Evolutionary conservation across 768 basidiomycete species (phyloP).

Genomic region (Suillus decipiens): DNA sequence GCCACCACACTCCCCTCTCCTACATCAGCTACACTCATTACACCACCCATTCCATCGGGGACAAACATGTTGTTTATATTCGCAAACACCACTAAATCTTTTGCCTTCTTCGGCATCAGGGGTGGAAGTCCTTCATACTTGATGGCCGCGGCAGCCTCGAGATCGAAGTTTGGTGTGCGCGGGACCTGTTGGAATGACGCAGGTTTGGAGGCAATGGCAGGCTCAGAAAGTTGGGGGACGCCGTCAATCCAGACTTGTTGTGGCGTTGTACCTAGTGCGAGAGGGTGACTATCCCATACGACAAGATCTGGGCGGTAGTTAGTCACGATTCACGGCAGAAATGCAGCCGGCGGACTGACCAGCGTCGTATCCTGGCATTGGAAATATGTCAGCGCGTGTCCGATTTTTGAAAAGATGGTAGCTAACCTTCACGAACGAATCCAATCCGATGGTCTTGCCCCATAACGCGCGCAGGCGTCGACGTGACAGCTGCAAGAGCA

Average conservation of each 20-base stretch:
- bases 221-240: slow-evolving; percentile 60
- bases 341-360: slow-evolving; percentile 36
- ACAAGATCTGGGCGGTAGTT: slow-evolving; percentile 54
- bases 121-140: slow-evolving; percentile 74
- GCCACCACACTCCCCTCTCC: slow-evolving; percentile 45
- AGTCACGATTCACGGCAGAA: slow-evolving; percentile 11
- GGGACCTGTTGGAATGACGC: slow-evolving; percentile 51
- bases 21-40: slow-evolving; percentile 24
- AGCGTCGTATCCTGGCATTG: slow-evolving; percentile 62
- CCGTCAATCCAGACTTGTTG: slow-evolving; percentile 86
- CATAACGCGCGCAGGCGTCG: slow-evolving; percentile 67
- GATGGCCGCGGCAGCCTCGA: slow-evolving; percentile 58
- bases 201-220: slow-evolving; percentile 57
- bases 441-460: slow-evolving; percentile 81
- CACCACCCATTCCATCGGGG: slow-evolving; percentile 33
- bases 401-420: neutral
- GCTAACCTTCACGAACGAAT: slow-evolving; percentile 50
- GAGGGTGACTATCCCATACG: slow-evolving; percentile 77
- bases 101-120: slow-evolving; percentile 44
- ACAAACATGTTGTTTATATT: slow-evolving; percentile 59
- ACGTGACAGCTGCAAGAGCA: slow-evolving; percentile 70
- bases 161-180: slow-evolving; percentile 60
- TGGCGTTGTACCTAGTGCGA: slow-evolving; percentile 76
- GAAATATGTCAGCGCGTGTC: slow-evolving; percentile 2
- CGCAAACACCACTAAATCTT: slow-evolving; percentile 55